phyloP scores from a whole-genome alignment of 768 basidiomycete genomes.

The Auricularia sp. region DNA sequence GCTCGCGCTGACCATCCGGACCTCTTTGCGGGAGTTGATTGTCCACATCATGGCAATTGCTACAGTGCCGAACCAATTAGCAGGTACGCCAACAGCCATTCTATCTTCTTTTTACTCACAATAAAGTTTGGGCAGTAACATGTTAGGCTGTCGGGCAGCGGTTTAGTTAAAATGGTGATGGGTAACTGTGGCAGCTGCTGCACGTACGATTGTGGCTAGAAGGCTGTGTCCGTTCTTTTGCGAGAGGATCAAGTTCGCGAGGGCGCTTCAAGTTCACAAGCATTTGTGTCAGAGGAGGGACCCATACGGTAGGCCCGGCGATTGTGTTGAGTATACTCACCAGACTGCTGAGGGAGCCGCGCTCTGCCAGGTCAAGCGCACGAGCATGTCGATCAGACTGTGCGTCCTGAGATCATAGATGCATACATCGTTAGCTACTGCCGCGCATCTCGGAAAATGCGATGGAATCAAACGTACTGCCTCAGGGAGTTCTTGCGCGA shows the following conservation, averaged over 20 bases:
- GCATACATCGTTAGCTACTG: no score
- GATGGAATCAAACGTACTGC: not conserved
- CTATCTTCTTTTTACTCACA: not conserved
- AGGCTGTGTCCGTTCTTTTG: not conserved
- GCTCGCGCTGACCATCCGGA: conserved; percentile 2
- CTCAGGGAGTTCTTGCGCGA: not conserved
- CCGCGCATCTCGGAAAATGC: no score
- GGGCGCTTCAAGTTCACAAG: not conserved
- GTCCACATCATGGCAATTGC: conserved; percentile 1
- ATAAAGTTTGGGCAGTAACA: not conserved
- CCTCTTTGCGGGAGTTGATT: not conserved
- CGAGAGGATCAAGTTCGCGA: not conserved
- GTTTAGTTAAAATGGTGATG: no score
- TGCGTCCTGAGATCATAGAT: not conserved
- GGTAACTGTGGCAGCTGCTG: no score
- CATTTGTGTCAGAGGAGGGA: no score
- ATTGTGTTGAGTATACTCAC: not conserved
- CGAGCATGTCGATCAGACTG: not conserved
- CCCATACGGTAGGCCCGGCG: no score
- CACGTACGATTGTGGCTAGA: not conserved
- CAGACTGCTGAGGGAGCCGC: not conserved
- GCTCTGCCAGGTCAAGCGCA: not conserved
- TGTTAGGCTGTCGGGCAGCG: not conserved
- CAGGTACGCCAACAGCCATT: no score
- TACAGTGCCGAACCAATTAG: not conserved